Percentiles rank a stretch among this genome's conserved stretches.
Evolutionary conservation across 179 eudicot species (phyloP).

Genomic region (Beta macrorhiza): DNA sequence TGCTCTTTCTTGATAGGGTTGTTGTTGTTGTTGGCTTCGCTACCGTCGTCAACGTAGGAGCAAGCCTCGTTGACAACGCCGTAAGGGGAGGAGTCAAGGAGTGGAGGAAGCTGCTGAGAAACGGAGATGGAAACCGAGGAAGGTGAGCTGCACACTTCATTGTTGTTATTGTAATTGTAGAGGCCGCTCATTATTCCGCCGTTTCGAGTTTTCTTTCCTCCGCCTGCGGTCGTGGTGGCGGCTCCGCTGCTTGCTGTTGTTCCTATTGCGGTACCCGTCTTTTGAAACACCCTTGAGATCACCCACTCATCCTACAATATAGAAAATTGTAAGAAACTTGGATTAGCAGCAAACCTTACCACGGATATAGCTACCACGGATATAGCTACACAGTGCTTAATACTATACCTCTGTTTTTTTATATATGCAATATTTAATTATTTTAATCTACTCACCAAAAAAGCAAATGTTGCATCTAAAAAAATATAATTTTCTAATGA

Average conservation of each 20-base stretch:
- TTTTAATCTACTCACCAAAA: no score
- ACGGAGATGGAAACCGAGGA: constrained; percentile 56
- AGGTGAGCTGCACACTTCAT: constrained; percentile 44
- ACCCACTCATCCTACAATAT: constrained; percentile 82
- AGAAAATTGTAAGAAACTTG: no score
- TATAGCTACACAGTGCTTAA: no score
- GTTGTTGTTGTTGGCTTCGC: constrained; percentile 6
- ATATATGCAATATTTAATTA: no score
- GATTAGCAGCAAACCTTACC: background rate
- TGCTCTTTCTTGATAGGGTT: constrained; percentile 52
- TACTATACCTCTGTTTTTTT: no score
- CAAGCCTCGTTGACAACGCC: constrained; percentile 35
- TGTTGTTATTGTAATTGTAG: constrained; percentile 21
- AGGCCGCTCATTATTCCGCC: constrained; percentile 14
- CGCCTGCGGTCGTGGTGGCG: constrained; percentile 20
- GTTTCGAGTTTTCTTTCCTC: constrained; percentile 44
- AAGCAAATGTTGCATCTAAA: no score
- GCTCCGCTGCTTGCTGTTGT: constrained; percentile 25
- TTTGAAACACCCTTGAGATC: constrained; percentile 83
- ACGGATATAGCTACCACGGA: no score
- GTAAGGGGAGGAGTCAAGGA: constrained; percentile 59
- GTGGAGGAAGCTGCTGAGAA: constrained; percentile 60
- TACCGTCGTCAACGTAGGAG: constrained; percentile 34
- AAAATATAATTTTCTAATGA: no score
- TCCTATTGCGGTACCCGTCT: constrained; percentile 40